Evolutionary conservation across 768 basidiomycete species (phyloP), one percentile per base, ranked within the genome.

Genomic region (Pholiota conissans): DNA sequence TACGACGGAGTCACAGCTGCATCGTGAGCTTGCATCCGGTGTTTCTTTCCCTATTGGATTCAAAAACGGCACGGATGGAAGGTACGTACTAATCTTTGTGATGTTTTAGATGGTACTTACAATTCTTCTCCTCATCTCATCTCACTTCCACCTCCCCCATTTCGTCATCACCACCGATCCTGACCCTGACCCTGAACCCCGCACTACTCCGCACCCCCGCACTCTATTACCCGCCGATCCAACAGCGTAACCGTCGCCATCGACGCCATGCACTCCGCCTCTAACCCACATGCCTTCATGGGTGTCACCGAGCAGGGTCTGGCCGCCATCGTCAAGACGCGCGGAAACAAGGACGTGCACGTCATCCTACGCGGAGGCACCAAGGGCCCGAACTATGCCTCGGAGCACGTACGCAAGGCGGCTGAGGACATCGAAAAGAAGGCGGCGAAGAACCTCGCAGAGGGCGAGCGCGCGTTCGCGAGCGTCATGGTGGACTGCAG

Each of bases 41-140:
- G 89, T 92, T 24, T 97, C 95, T 51, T 98, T 97, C 87, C 95
- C 97, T 20, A 93, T 98, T 62, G 93, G 94, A 8, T 99, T 99
- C 87, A 99, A 99, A 75, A 99, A 99, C 71, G 96, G 97, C 53
- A 99, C 97, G 3, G 96, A 98, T 71, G 97, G 97, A 54, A 87
- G 86, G 84, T 84, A 62, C 54, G 72, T 42, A 3, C 32, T 14
- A 28, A 20, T 45, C 47, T 40, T 52, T 16, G 7, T 35, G 14
- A 35, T 27, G 2, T 29, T 14, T 10, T 35, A 32, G 16, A 35
- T 48, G 48, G 40, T 40, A 30, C 37, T 49, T 28, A 26, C 42
- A 22, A 7, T 26, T 22, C 18, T 22, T 24, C 13, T 29, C 37
- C 34, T 40, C 18, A n/a, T 49, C 55, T 56, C 27, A 27, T 9